Conservation (phyloP, 805 yeast species). For the Saccharomyces eubayanus region DNA sequence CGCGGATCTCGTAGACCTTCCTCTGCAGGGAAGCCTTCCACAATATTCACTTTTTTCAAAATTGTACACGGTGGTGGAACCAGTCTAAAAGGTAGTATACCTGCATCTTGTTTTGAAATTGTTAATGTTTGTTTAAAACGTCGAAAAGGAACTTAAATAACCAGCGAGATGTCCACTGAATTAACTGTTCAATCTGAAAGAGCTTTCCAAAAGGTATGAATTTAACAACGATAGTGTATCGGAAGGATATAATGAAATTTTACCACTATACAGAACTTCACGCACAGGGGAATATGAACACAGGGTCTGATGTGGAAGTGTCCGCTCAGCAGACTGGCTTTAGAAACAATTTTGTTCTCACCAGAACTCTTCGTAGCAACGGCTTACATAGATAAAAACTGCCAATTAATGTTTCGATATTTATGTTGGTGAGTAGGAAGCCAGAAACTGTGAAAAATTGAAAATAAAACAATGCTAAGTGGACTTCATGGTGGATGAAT, state of each 20-base stretch:
- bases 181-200: constrained; percentile 99
- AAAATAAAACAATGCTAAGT: neutral
- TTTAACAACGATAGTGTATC: neutral
- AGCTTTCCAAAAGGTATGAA: constrained; percentile 99
- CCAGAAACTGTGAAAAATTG: neutral
- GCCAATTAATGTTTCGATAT: neutral
- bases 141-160: constrained; percentile 13
- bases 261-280: neutral
- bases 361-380: no score
- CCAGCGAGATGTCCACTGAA: constrained; percentile 90
- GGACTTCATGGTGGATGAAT: neutral
- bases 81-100: neutral
- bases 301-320: neutral
- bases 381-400: no score
- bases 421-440: neutral
- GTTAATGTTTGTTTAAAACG: neutral
- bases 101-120: neutral
- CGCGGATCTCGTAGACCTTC: neutral
- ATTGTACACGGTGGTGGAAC: neutral
- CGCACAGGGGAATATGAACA: neutral
- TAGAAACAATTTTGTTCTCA: neutral
- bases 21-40: neutral
- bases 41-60: neutral
- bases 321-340: no score
- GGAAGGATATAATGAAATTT: neutral